Conservation (phyloP, 139 green algal species). For the Chlorella sp. region DNA sequence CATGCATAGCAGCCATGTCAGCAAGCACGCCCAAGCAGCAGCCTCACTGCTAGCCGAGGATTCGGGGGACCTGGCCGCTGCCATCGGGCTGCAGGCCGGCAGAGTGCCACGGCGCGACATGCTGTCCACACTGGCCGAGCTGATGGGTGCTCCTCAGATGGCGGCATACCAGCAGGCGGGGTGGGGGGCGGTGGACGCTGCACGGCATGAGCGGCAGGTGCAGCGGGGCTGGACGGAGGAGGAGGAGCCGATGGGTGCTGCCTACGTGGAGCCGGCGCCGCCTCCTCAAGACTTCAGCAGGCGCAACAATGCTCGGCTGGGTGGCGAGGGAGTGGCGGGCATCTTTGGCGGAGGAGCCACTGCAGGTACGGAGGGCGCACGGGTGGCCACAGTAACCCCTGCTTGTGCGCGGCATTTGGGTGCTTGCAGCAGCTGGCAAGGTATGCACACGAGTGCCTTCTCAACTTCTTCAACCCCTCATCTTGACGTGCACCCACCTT, state of each 20-base stretch:
- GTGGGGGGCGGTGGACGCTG: background rate
- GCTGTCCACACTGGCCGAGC: background rate
- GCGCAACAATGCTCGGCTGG: constrained; percentile 17
- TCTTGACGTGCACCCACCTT: background rate
- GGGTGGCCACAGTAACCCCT: background rate
- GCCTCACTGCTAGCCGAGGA: background rate
- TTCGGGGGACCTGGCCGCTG: background rate
- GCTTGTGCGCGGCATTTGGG: too few species aligned
- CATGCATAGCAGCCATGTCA: too few species aligned
- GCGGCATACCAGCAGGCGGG: background rate
- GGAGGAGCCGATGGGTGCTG: background rate
- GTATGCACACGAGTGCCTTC: background rate
- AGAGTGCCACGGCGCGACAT: background rate
- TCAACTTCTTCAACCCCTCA: background rate
- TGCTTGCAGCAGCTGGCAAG: background rate
- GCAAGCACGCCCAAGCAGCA: background rate
- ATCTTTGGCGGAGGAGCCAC: background rate
- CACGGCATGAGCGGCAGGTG: constrained; percentile 1
- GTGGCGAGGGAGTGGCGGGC: constrained; percentile 18
- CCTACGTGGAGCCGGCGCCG: background rate
- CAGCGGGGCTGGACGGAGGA: background rate
- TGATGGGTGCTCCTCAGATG: background rate
- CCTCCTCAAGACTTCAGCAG: background rate
- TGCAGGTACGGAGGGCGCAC: background rate
- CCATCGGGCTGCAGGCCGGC: background rate